Base-by-base conservation (phyloP, 2,329 filamentous ascomycete species). In the Trichoderma atrobrunneum region DNA sequence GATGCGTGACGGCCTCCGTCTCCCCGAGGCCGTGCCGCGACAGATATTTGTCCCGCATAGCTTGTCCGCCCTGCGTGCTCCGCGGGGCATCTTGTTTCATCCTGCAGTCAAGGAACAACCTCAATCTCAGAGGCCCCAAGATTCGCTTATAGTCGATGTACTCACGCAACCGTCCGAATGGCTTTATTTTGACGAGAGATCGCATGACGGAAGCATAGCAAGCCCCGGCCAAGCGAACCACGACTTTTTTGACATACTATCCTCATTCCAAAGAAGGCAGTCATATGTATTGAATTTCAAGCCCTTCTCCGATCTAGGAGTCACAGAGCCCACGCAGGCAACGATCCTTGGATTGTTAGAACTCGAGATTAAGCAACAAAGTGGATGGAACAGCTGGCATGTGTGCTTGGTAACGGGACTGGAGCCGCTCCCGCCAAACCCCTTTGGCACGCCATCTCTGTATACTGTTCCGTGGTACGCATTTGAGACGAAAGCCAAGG, bases 241-340 rank as follows among this genome's bases (percentile, higher is more conserved):
- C 39, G 39, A 43, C 18, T 43, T 43, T 18, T 43, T 43, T 4
- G 39, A 43, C 39, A 43, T 43, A 10, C 3, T 43, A 43, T 43
- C 39, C 1, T 43, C 39, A 8, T n/a, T 43, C 0, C 39, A 43
- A 62, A 16, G 57, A 67, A 12, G 6, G 26, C 76, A 76, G 24
- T 74, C 72, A 10, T 79, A 78, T 61, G 77, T 77, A 60, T 73
- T 79, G 68, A 77, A 77, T 54, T 79, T 79, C 54, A 75, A 77
- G 34, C 56, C 74, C 5, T 66, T 70, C 11, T 75, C 77, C 8
- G 72, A 75, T 2, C 77, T 76, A 24, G 69, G 75, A 4, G 68
- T 76, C 3, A 74, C 73, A 2, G 73, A 74, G 11, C 73, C 78
- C 12, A 67, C 63, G 10, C 61, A 66, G 24, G 66, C 77, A 12